Percentiles rank a stretch among this genome's conserved stretches.
phyloP scores from a whole-genome alignment of 495 filamentous ascomycete genomes.

The Halenospora varia region DNA sequence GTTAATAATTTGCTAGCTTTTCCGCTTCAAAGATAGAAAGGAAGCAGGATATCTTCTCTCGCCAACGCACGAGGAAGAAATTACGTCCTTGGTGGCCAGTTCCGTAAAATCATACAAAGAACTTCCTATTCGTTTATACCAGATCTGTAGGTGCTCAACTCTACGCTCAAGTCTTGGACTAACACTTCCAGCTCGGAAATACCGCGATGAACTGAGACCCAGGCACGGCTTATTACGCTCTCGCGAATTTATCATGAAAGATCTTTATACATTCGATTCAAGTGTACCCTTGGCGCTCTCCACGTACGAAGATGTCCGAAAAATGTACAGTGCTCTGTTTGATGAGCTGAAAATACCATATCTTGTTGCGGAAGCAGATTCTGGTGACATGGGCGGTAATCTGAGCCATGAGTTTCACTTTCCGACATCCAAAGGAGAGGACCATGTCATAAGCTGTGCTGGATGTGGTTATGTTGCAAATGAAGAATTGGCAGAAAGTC shows the following conservation, averaged over 20 bases:
- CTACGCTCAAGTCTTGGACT: not conserved
- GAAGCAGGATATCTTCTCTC: slow-evolving; percentile 72
- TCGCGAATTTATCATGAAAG: slow-evolving; percentile 96
- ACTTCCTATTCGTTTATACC: slow-evolving; percentile 83
- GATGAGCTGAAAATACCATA: slow-evolving; percentile 80
- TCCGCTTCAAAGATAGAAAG: slow-evolving; percentile 76
- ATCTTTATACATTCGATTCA: slow-evolving; percentile 92
- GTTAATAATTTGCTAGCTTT: slow-evolving; percentile 52
- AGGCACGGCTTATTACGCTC: slow-evolving; percentile 86
- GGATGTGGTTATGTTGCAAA: slow-evolving; percentile 76
- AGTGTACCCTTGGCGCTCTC: slow-evolving; percentile 58
- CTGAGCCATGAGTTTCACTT: slow-evolving; percentile 95
- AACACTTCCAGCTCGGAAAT: slow-evolving; percentile 69
- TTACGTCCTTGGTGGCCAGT: slow-evolving; percentile 72
- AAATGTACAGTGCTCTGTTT: slow-evolving; percentile 71
- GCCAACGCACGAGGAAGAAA: slow-evolving; percentile 96
- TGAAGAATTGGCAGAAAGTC: slow-evolving; percentile 64
- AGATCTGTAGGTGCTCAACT: slow-evolving; percentile 62
- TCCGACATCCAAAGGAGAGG: slow-evolving; percentile 75
- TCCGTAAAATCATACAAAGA: slow-evolving; percentile 81
- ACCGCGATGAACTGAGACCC: slow-evolving; percentile 86
- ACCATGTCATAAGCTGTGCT: slow-evolving; percentile 72
- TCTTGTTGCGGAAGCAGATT: slow-evolving; percentile 81
- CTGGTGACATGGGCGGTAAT: slow-evolving; percentile 91
- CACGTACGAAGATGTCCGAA: slow-evolving; percentile 71